Base-by-base conservation (phyloP, 768 basidiomycete species). In the Tricholoma furcatifolium region DNA sequence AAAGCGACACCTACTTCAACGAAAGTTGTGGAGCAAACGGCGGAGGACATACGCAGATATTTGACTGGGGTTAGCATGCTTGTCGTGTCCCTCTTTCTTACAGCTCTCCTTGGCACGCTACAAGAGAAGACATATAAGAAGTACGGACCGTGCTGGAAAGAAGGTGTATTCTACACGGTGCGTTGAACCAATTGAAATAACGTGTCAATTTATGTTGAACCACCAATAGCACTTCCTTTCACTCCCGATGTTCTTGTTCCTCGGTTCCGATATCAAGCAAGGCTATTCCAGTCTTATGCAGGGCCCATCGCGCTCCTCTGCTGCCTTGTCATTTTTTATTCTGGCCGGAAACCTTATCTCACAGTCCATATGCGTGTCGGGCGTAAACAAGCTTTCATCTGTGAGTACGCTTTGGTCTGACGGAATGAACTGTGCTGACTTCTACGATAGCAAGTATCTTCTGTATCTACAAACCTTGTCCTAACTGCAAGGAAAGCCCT, bases 141-240 rank as follows among this genome's bases (percentile, higher is more conserved):
- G 40, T 90, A 90, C 58, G 91, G 91, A 0, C 85, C 85, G 0
- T 82, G 78, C 57, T 94, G 92, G 92, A 82, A 79, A 60, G 92
- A 93, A 67, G 85, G 84, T 3, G 76, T 93, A 2, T 93, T 94
- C 63, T 94, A 93, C 65, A 88, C 85, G 30, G 91, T 92, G 63
- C 43, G 78, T 55, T 40, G 52, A 30, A 30, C 21, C 44, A 24
- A 24, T 10, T 20, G 21, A 23, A 15, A 23, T 31, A 46, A 5
- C 24, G 17, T 43, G 34, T 17, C 32, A 35, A 21, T 24, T 36
- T 15, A 53, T 43, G 6, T 43, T 6, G 5, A 7, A 21, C 15
- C 23, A 43, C 12, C 18, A 12, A 23, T 62, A 93, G 91, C 91
- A 94, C 64, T 74, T 80, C 52, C 75, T 94, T 12, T 88, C 89